Evolutionary conservation across 106 monocot species (phyloP).

Genomic region (Allium sativum): DNA sequence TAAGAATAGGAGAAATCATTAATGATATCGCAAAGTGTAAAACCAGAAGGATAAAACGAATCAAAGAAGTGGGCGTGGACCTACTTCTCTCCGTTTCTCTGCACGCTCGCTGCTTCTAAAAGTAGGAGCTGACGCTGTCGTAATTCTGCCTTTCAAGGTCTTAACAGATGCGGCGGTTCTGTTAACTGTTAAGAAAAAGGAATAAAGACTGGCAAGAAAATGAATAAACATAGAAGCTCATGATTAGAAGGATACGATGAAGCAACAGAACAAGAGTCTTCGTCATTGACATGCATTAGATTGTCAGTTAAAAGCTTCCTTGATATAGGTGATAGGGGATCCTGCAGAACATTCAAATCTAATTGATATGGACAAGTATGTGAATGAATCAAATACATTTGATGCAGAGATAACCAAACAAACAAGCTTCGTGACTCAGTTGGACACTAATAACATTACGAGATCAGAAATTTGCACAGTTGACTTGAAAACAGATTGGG

Average conservation of each 20-base stretch:
- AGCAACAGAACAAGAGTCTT: conserved; percentile 67
- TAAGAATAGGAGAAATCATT: conserved; percentile 9
- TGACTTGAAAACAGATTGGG: background rate
- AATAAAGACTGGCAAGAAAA: background rate
- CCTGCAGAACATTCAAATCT: conserved; percentile 14
- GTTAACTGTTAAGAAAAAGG: conserved; percentile 12
- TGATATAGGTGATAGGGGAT: conserved; percentile 11
- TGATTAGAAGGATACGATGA: conserved; percentile 64
- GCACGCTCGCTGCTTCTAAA: conserved; percentile 76
- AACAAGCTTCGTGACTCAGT: no score
- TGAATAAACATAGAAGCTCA: background rate
- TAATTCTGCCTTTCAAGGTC: conserved; percentile 37
- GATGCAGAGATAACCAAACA: no score
- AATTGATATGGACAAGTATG: no score
- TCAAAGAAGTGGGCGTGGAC: no score
- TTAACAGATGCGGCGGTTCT: conserved; percentile 38
- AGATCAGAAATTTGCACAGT: background rate
- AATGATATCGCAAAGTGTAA: no score
- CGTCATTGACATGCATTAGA: conserved; percentile 22
- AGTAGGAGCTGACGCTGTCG: conserved; percentile 45
- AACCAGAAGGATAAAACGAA: no score
- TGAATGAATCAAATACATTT: no score
- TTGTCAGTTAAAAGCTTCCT: conserved; percentile 49
- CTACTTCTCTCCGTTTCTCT: conserved; percentile 85
- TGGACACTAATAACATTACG: no score